Percentiles rank a stretch among this genome's conserved stretches.
phyloP scores from a whole-genome alignment of 108 stramenopile species.

The Craspedostauros australis region DNA sequence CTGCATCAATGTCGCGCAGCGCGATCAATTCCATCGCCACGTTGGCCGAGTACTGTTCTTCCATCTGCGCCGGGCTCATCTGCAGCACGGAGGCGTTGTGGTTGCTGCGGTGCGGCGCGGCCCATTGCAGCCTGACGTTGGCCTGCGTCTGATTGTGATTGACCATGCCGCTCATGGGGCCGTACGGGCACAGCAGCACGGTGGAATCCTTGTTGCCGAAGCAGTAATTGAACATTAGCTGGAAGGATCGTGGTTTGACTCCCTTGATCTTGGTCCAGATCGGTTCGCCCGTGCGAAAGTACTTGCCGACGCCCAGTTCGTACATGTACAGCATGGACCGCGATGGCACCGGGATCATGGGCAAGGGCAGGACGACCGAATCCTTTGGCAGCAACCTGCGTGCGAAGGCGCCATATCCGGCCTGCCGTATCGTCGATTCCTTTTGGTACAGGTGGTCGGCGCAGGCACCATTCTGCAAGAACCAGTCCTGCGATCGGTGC shows the following conservation, averaged over 20 bases:
- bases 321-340: slow-evolving; percentile 26
- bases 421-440: slow-evolving; percentile 28
- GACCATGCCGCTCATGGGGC: slow-evolving; percentile 57
- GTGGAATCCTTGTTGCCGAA: slow-evolving; percentile 56
- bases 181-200: slow-evolving; percentile 51
- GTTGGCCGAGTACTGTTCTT: slow-evolving; percentile 8
- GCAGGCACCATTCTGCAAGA: slow-evolving; percentile 32
- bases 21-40: slow-evolving; percentile 44
- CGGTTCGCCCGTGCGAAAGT: not conserved
- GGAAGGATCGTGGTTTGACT: slow-evolving; percentile 3
- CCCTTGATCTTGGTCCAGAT: too few species aligned
- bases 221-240: slow-evolving; percentile 63
- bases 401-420: slow-evolving; percentile 56
- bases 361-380: slow-evolving; percentile 31
- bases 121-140: slow-evolving; percentile 66
- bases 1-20: slow-evolving; percentile 37
- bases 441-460: slow-evolving; percentile 35
- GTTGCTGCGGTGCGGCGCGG: slow-evolving; percentile 15
- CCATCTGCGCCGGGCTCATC: not conserved
- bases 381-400: slow-evolving; percentile 23
- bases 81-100: slow-evolving; percentile 13
- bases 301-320: slow-evolving; percentile 4
- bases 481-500: slow-evolving; percentile 28
- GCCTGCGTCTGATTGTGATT: slow-evolving; percentile 51
- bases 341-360: slow-evolving; percentile 44